Base-by-base conservation (phyloP, 2,329 filamentous ascomycete species). In the Arthrocladium fulminans region DNA sequence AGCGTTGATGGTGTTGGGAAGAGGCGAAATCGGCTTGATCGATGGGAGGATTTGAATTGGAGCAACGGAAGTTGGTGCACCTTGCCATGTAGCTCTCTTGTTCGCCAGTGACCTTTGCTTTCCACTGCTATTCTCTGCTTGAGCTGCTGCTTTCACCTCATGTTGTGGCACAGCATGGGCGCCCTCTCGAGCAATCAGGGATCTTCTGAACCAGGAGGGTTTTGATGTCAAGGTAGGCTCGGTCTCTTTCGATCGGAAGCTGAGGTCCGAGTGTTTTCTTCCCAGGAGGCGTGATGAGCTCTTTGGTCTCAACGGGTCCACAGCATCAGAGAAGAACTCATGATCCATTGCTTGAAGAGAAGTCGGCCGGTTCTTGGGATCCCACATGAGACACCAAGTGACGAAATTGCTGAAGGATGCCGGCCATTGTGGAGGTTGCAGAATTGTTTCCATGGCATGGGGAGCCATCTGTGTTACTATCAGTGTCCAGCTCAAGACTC, bases 361-460 rank as follows among this genome's bases (percentile, higher is more conserved):
- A 3, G 89, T 97, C 38, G 92, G 92, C 52, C 92, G 79, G 61
- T 73, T 81, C 71, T 89, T 94, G 9, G 92, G 92, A 66, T 98
- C 92, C 92, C 92, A 98, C 86, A 97, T 92, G 57, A 98, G 69
- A 67, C 92, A 98, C 88, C 88, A 96, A 13, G 92, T 98, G 51
- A 98, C 92, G 62, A 98, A 97, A 51, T 94, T 81, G 60, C 84
- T 85, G 48, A 98, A 75, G 17, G 88, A 84, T 1, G 83, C 71
- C 4, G 92, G 92, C 92, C 92, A 98, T 62, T 95, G 87, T 13
- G 92, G 88, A 22, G 85, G 66, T 62, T 88, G 88, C 6, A 98
- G 75, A 56, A 97, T 92, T 3, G 88, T 94, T 59, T 97, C 90
- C 79, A 98, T 88, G 15, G 90, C 80, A 66, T 97, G 92, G 44